Evolutionary conservation across 2,329 filamentous ascomycete genomes (phyloP).

Genomic region (Colletotrichum theobromicola): DNA sequence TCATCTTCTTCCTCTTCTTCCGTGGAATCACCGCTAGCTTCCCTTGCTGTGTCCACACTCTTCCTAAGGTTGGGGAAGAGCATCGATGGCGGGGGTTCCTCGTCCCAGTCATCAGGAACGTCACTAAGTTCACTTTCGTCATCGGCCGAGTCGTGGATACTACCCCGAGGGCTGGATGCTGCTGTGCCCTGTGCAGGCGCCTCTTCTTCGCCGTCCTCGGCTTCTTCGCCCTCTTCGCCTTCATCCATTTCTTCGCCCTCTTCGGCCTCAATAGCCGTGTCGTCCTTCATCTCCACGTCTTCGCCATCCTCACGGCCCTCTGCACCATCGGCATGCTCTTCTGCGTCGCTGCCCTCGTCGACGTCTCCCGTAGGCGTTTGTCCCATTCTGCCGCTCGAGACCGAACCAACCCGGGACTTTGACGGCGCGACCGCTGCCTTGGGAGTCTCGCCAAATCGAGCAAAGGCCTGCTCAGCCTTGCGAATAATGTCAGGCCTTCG

Average conservation of each 20-base stretch:
- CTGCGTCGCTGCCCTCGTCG: constrained; percentile 37
- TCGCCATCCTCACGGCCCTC: constrained; percentile 34
- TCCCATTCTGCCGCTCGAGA: constrained; percentile 55
- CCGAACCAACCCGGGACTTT: constrained; percentile 57
- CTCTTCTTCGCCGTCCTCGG: constrained; percentile 30
- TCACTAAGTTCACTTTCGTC: constrained; percentile 75
- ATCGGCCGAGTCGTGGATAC: constrained; percentile 68
- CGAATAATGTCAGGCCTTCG: constrained; percentile 63
- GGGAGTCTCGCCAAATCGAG: constrained; percentile 54
- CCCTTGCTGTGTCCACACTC: constrained; percentile 33
- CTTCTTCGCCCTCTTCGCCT: constrained; percentile 24
- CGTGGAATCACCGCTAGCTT: constrained; percentile 22
- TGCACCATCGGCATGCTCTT: constrained; percentile 45
- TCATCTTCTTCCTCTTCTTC: constrained; percentile 30
- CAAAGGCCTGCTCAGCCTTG: constrained; percentile 64
- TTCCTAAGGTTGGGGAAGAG: constrained; percentile 53
- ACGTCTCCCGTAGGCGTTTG: constrained; percentile 39
- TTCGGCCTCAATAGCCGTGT: constrained; percentile 12
- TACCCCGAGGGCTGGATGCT: constrained; percentile 60
- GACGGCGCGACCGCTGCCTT: constrained; percentile 38
- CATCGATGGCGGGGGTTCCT: constrained; percentile 58
- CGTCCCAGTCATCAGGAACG: constrained; percentile 62
- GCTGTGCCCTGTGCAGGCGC: constrained; percentile 27
- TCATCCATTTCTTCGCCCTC: constrained; percentile 24
- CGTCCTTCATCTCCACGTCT: constrained; percentile 27